Percentiles rank a stretch among this genome's conserved stretches.
Evolutionary conservation across 176 grass and related monocot genomes (phyloP).

Genomic region (Bothriochloa decipiens): DNA sequence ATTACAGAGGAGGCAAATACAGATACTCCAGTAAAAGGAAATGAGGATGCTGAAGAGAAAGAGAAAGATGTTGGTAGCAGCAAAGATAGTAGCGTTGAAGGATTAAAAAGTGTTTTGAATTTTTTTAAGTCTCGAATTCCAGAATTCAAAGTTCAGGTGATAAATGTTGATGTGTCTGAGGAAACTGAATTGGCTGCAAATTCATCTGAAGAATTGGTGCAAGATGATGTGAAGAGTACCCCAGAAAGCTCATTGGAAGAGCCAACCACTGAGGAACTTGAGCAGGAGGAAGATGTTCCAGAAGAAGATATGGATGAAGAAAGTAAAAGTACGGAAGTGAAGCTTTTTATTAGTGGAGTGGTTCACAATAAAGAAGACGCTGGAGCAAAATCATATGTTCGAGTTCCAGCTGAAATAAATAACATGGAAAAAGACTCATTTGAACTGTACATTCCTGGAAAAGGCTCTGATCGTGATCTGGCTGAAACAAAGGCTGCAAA

Average conservation of each 20-base stretch:
- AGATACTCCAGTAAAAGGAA: slow-evolving; percentile 43
- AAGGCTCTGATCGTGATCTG: slow-evolving; percentile 54
- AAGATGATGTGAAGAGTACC: slow-evolving; percentile 66
- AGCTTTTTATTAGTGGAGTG: slow-evolving; percentile 86
- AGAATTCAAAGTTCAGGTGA: slow-evolving; percentile 74
- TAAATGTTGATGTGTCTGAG: slow-evolving; percentile 57
- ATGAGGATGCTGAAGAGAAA: slow-evolving; percentile 50
- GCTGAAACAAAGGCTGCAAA: slow-evolving; percentile 64
- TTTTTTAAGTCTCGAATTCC: slow-evolving; percentile 83
- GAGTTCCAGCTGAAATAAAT: slow-evolving; percentile 87
- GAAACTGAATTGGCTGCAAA: slow-evolving; percentile 64
- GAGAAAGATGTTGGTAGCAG: slow-evolving; percentile 36
- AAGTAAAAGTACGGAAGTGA: slow-evolving; percentile 59
- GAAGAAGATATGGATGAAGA: slow-evolving; percentile 58
- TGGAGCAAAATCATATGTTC: slow-evolving; percentile 60
- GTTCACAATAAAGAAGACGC: slow-evolving; percentile 85
- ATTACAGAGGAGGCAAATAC: slow-evolving; percentile 37
- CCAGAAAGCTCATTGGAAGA: slow-evolving; percentile 56
- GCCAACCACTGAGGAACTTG: slow-evolving; percentile 42
- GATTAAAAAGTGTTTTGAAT: slow-evolving; percentile 67
- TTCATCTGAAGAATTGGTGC: slow-evolving; percentile 51
- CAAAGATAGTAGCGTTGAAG: slow-evolving; percentile 65
- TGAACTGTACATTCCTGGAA: slow-evolving; percentile 69
- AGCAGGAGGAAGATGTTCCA: slow-evolving; percentile 55
- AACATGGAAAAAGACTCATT: slow-evolving; percentile 81